Conservation (phyloP, 345 rosid species). For the Aquilaria sinensis region DNA sequence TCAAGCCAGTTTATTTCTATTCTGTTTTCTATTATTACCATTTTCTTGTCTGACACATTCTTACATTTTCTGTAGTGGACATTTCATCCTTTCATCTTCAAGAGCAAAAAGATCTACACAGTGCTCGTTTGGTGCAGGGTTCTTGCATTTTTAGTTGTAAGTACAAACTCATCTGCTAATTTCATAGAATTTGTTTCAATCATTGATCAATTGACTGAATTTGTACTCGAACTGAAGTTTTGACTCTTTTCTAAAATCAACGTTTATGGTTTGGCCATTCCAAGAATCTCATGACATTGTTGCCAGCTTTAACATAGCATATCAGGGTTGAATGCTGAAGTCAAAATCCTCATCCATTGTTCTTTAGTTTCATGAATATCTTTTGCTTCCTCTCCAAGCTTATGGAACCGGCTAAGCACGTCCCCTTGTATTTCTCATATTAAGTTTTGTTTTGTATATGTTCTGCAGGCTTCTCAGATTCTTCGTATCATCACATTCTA, state of each 20-base stretch:
- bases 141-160: conserved; percentile 90
- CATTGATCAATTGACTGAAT: too few relatives aligned
- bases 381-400: too few relatives aligned
- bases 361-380: too few relatives aligned
- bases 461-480: conserved; percentile 68
- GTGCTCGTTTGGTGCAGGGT: conserved; percentile 98
- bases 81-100: conserved; percentile 91
- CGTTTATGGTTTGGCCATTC: too few relatives aligned
- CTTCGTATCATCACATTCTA: conserved; percentile 90
- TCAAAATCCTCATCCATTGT: too few relatives aligned
- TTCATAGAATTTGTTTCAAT: too few relatives aligned
- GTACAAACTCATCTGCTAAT: conserved; percentile 16
- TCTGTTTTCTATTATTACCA: conserved; percentile 1
- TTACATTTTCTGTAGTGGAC: conserved; percentile 75
- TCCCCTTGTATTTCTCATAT: conserved; percentile 11
- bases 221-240: too few relatives aligned
- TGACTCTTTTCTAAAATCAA: too few relatives aligned
- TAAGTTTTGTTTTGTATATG: conserved; percentile 8
- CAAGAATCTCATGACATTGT: too few relatives aligned
- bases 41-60: conserved; percentile 8
- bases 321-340: too few relatives aligned
- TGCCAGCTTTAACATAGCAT: too few relatives aligned
- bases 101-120: conserved; percentile 95
- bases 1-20: neutral
- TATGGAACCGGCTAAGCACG: neutral